A percentile compares a stretch with the other conserved stretches of the same genome.
phyloP scores from a whole-genome alignment of 495 filamentous ascomycete genomes.

The Tuber aestivum region DNA sequence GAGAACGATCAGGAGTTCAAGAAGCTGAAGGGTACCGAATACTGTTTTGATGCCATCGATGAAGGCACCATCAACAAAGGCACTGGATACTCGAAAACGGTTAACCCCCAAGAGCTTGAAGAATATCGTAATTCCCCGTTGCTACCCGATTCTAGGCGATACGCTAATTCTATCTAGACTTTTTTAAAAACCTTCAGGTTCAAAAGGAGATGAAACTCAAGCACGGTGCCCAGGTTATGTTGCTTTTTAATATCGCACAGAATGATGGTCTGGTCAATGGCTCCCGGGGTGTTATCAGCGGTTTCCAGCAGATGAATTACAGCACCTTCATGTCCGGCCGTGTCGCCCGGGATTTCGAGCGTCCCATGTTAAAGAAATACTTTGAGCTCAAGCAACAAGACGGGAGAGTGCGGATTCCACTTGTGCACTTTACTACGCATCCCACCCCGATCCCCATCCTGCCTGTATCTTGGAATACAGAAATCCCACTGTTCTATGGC shows the following conservation, averaged over 20 bases:
- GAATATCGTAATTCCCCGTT: slow-evolving; percentile 14
- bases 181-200: slow-evolving; percentile 36
- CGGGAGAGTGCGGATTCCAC: slow-evolving; percentile 26
- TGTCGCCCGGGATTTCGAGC: neutral
- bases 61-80: neutral
- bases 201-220: slow-evolving; percentile 44
- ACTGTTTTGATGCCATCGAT: slow-evolving; percentile 26
- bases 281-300: slow-evolving; percentile 48
- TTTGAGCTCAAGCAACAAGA: neutral
- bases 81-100: neutral
- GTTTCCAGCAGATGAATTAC: slow-evolving; percentile 42
- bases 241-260: slow-evolving; percentile 47
- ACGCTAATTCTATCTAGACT: slow-evolving; percentile 13
- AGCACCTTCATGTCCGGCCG: slow-evolving; percentile 9
- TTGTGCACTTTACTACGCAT: slow-evolving; percentile 43
- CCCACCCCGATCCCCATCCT: slow-evolving; percentile 22
- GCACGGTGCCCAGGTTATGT: slow-evolving; percentile 47
- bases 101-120: neutral
- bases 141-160: neutral
- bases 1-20: slow-evolving; percentile 36
- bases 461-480: slow-evolving; percentile 16
- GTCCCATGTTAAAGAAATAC: slow-evolving; percentile 5
- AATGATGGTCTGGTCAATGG: slow-evolving; percentile 48
- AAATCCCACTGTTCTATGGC: slow-evolving; percentile 7
- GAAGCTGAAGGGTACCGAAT: slow-evolving; percentile 7